Conservation (phyloP, 2,329 filamentous ascomycete species). For the Hypoxylon sp. region DNA sequence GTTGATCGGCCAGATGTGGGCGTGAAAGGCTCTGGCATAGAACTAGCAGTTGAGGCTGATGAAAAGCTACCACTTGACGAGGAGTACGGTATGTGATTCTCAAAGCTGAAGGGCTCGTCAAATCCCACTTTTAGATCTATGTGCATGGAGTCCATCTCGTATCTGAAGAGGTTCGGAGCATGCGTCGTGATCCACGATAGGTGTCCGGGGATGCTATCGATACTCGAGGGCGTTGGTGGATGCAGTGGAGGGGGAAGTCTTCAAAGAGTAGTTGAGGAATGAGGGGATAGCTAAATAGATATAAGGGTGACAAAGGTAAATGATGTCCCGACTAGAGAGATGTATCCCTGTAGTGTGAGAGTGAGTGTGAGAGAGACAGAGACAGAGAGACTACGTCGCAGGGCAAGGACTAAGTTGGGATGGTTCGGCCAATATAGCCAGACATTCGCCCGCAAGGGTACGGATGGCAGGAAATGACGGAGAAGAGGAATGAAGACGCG, state of each 20-base stretch:
- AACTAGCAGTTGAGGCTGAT: constrained; percentile 42
- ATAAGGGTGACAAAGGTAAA: constrained; percentile 39
- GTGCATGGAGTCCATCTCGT: constrained; percentile 46
- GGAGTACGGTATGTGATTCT: constrained; percentile 34
- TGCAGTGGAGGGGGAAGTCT: constrained; percentile 29
- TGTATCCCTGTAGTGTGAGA: constrained; percentile 38
- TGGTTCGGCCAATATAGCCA: constrained; percentile 42
- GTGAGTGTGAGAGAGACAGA: no score
- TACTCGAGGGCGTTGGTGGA: constrained; percentile 19
- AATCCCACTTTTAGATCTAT: constrained; percentile 45
- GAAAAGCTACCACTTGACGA: constrained; percentile 45
- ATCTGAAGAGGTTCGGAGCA: constrained; percentile 25
- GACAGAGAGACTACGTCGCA: constrained; percentile 26
- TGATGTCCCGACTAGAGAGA: constrained; percentile 30
- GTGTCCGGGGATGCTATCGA: constrained; percentile 21
- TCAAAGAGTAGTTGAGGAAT: constrained; percentile 36
- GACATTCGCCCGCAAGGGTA: constrained; percentile 41
- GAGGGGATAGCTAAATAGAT: constrained; percentile 42
- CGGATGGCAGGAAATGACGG: constrained; percentile 31
- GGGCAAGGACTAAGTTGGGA: constrained; percentile 36
- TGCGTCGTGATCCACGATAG: constrained; percentile 21
- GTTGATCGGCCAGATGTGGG: constrained; percentile 47
- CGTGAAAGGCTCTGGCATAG: constrained; percentile 42
- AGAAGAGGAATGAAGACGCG: constrained; percentile 43
- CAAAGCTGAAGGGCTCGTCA: constrained; percentile 41